Conservation (phyloP, 2,329 filamentous ascomycete species). For the Macrophomina pseudophaseolina region DNA sequence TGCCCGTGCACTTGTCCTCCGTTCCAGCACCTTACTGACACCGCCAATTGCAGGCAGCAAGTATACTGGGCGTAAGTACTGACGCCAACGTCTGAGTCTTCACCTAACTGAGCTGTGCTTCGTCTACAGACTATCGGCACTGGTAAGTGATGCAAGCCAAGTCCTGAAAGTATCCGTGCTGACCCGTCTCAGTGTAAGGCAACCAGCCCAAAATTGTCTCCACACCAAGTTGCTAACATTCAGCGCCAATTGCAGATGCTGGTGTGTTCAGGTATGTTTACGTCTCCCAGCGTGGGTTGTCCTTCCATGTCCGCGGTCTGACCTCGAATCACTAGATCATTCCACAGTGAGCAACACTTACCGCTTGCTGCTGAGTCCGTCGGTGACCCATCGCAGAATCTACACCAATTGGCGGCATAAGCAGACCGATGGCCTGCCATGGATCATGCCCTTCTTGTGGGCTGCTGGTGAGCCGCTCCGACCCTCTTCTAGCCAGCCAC, state of each 20-base stretch:
- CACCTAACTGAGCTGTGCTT: background rate
- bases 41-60: conserved; percentile 40
- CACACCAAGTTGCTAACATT: conserved; percentile 31
- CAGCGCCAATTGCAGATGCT: conserved; percentile 38
- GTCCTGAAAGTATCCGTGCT: conserved; percentile 6
- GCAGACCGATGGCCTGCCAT: conserved; percentile 65
- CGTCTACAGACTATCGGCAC: conserved; percentile 44
- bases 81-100: background rate
- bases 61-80: conserved; percentile 44
- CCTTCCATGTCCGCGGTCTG: conserved; percentile 27
- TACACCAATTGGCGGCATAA: conserved; percentile 67
- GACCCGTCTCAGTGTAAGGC: conserved; percentile 31
- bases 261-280: conserved; percentile 47
- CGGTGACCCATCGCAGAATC: conserved; percentile 48
- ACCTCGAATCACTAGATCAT: conserved; percentile 39
- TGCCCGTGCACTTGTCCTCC: background rate
- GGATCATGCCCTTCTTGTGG: conserved; percentile 68
- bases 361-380: background rate
- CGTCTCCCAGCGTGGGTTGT: background rate
- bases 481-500: background rate
- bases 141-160: conserved; percentile 33
- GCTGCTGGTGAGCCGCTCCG: conserved; percentile 54
- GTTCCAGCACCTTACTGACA: conserved; percentile 31
- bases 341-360: conserved; percentile 36
- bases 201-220: conserved; percentile 15